Percentiles rank a stretch among this genome's conserved stretches.
Conservation (phyloP, 2,329 filamentous ascomycete genomes). For the Cladophialophora immunda region DNA sequence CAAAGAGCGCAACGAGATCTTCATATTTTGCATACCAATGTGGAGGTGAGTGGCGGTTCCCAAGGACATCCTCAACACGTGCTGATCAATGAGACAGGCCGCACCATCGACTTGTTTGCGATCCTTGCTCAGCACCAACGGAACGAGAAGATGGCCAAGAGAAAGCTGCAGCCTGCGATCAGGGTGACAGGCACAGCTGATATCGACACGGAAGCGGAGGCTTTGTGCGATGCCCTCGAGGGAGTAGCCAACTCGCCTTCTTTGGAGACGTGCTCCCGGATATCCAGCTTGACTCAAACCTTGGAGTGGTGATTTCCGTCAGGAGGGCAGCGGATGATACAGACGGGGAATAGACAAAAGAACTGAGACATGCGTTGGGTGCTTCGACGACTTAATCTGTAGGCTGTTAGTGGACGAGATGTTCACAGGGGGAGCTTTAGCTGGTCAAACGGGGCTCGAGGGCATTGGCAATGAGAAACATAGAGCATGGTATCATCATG, state of each 20-base stretch:
- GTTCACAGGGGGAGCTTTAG: neutral
- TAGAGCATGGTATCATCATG: neutral
- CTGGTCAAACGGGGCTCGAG: neutral
- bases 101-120: slow-evolving; percentile 37
- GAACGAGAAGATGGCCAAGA: slow-evolving; percentile 33
- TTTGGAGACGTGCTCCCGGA: slow-evolving; percentile 29
- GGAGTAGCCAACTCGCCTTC: slow-evolving; percentile 18
- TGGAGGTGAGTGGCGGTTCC: slow-evolving; percentile 32
- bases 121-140: slow-evolving; percentile 37
- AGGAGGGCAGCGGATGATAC: neutral
- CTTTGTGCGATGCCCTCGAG: slow-evolving; percentile 34
- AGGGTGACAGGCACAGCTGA: slow-evolving; percentile 31
- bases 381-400: slow-evolving; percentile 1
- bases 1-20: slow-evolving; percentile 11
- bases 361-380: neutral
- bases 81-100: slow-evolving; percentile 22
- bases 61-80: neutral
- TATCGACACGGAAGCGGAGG: slow-evolving; percentile 35
- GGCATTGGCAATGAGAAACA: neutral
- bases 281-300: slow-evolving; percentile 27
- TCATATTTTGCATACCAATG: slow-evolving; percentile 35
- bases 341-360: slow-evolving; percentile 7
- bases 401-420: neutral
- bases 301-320: slow-evolving; percentile 32
- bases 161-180: slow-evolving; percentile 34